A percentile compares a stretch with the other conserved stretches of the same genome.
These are phyloP conservation scores for Coniochaeta sp. DNA, from an alignment of 2,329 filamentous ascomycete species.

Conservation along the genomic window DNA sequence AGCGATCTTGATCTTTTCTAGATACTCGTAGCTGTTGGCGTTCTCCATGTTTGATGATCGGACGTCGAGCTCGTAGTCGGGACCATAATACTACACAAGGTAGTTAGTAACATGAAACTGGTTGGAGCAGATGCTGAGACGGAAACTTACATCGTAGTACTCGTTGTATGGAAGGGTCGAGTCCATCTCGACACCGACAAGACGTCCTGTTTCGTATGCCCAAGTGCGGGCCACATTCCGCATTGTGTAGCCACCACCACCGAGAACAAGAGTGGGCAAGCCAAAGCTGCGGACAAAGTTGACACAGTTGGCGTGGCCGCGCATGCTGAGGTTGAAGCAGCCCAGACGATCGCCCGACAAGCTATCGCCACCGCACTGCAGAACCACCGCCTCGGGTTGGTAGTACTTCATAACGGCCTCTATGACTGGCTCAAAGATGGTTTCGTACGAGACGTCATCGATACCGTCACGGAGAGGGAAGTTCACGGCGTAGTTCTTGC, in stretches of 20 bases:
- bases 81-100: constrained; percentile 69
- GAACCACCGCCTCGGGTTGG: constrained; percentile 82
- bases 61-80: constrained; percentile 85
- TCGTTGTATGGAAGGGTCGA: constrained; percentile 89
- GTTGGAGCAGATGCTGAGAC: no score
- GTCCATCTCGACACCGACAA: constrained; percentile 76
- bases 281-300: constrained; percentile 82
- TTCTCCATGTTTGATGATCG: constrained; percentile 86
- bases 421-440: constrained; percentile 87
- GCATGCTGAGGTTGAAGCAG: constrained; percentile 97
- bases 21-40: constrained; percentile 73
- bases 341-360: constrained; percentile 89
- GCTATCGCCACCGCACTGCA: constrained; percentile 94
- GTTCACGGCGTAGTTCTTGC: constrained; percentile 86
- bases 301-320: constrained; percentile 90
- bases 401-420: constrained; percentile 81
- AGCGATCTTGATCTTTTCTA: constrained; percentile 73
- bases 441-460: constrained; percentile 80
- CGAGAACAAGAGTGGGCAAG: constrained; percentile 83
- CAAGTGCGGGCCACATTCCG: constrained; percentile 94
- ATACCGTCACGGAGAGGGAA: constrained; percentile 89
- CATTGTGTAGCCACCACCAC: constrained; percentile 94
- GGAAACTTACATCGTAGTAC: constrained; percentile 67
- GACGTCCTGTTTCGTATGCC: constrained; percentile 90
- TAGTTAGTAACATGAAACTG: constrained; percentile 6